These are phyloP conservation scores for Backusella luteola DNA, from an alignment of 192 early-diverging fungal genomes.

Conservation along the genomic window DNA sequence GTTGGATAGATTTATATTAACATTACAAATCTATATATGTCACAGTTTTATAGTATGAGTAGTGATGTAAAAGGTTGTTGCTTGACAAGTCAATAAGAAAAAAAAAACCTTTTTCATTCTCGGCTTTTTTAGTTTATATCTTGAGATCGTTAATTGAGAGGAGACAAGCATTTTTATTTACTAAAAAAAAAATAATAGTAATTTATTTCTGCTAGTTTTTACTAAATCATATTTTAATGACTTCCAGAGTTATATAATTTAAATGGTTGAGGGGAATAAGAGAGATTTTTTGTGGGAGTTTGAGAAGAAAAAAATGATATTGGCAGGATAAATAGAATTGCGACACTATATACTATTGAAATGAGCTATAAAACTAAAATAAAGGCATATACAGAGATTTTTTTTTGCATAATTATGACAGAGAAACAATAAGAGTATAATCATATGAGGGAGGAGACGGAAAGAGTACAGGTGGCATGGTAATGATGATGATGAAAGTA, in stretches of 20 bases:
- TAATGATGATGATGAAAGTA: not conserved
- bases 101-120: not conserved
- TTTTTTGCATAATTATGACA: not conserved
- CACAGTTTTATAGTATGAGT: not conserved
- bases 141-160: not conserved
- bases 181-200: not conserved
- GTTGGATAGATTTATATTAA: not conserved
- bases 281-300: not conserved
- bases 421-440: conserved; percentile 1
- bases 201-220: not conserved
- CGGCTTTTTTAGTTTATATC: not conserved
- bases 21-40: not conserved
- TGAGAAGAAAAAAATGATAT: not conserved
- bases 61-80: not conserved
- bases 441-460: not conserved
- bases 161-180: not conserved
- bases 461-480: not conserved
- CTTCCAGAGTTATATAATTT: conserved; percentile 4
- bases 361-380: not conserved
- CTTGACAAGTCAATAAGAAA: not conserved
- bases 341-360: conserved; percentile 6
- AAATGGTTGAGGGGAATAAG: not conserved
- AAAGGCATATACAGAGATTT: conserved; percentile 3
- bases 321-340: conserved; percentile 5
- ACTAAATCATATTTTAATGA: not conserved